Evolutionary conservation across 192 early-diverging fungal species (phyloP).

Genomic region (Chytriomyces hyalinus): DNA sequence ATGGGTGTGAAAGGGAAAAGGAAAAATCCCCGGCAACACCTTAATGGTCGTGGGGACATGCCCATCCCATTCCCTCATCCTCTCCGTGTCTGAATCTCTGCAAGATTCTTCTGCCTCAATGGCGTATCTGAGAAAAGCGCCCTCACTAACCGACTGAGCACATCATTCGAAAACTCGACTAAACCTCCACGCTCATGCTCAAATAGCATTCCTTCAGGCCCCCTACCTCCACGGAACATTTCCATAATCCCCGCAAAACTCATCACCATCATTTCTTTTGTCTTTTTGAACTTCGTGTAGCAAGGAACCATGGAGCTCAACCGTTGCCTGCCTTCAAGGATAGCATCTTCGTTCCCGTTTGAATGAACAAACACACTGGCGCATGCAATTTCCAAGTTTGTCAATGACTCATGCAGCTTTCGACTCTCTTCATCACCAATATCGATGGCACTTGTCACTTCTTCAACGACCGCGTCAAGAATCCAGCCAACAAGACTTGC

Average conservation of each 20-base stretch:
- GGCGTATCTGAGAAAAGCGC: constrained; percentile 60
- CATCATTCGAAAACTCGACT: constrained; percentile 39
- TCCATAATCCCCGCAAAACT: constrained; percentile 51
- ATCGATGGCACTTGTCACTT: constrained; percentile 41
- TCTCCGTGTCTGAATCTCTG: constrained; percentile 41
- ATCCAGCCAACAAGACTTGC: constrained; percentile 29
- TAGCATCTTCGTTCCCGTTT: background rate
- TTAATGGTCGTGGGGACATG: too few species aligned
- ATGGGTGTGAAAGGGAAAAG: too few species aligned
- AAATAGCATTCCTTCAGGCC: background rate
- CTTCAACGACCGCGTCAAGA: constrained; percentile 24
- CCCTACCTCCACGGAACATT: constrained; percentile 37
- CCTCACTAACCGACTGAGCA: constrained; percentile 45
- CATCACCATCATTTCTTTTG: constrained; percentile 41
- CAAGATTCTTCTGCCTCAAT: constrained; percentile 48
- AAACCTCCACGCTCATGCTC: constrained; percentile 27
- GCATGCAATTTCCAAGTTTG: constrained; percentile 13
- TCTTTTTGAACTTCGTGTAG: constrained; percentile 28
- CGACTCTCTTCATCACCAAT: constrained; percentile 53
- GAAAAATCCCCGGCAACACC: too few species aligned
- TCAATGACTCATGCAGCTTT: constrained; percentile 35
- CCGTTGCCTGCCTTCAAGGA: background rate
- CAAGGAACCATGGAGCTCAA: background rate
- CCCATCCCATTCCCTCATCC: too few species aligned
- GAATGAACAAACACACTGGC: background rate